phyloP scores from a whole-genome alignment of 2,329 filamentous ascomycete species.

The Stachybotrys elegans region DNA sequence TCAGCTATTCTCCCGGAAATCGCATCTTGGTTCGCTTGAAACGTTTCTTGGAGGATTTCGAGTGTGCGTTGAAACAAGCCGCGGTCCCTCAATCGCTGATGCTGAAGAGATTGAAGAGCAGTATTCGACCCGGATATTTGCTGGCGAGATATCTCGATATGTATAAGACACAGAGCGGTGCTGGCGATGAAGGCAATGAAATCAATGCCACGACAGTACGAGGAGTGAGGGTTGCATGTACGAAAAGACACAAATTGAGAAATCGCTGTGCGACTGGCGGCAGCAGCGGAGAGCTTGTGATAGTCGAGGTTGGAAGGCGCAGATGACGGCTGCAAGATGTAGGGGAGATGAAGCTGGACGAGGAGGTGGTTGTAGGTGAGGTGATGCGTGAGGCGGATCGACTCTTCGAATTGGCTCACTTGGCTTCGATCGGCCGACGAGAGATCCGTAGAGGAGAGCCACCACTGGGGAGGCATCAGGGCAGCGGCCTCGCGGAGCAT shows the following conservation, averaged over 20 bases:
- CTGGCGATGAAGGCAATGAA: slow-evolving; percentile 44
- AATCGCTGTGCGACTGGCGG: slow-evolving; percentile 45
- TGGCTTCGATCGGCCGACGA: slow-evolving; percentile 11
- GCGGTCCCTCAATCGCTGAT: slow-evolving; percentile 36
- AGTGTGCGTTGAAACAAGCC: slow-evolving; percentile 32
- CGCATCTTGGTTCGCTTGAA: slow-evolving; percentile 27
- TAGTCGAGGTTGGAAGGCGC: slow-evolving; percentile 33
- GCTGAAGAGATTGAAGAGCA: slow-evolving; percentile 25
- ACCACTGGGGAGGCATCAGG: slow-evolving; percentile 41
- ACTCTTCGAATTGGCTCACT: slow-evolving; percentile 17
- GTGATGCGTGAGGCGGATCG: slow-evolving; percentile 34
- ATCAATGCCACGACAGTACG: slow-evolving; percentile 43
- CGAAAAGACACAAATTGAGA: slow-evolving; percentile 40
- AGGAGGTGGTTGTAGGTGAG: slow-evolving; percentile 45
- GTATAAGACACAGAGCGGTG: slow-evolving; percentile 42
- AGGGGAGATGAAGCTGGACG: slow-evolving; percentile 49
- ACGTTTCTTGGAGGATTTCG: slow-evolving; percentile 29
- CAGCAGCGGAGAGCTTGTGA: slow-evolving; percentile 37
- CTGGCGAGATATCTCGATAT: slow-evolving; percentile 30
- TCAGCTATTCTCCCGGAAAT: slow-evolving; percentile 31
- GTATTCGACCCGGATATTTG: slow-evolving; percentile 4
- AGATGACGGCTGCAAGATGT: slow-evolving; percentile 36
- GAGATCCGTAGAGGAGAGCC: slow-evolving; percentile 28
- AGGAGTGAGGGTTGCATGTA: slow-evolving; percentile 27
- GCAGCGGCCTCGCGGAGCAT: slow-evolving; percentile 39